Evolutionary conservation across 192 early-diverging fungal genomes (phyloP), one percentile per base, ranked within the genome.

Genomic region (Gorgonomyces haynaldii): DNA sequence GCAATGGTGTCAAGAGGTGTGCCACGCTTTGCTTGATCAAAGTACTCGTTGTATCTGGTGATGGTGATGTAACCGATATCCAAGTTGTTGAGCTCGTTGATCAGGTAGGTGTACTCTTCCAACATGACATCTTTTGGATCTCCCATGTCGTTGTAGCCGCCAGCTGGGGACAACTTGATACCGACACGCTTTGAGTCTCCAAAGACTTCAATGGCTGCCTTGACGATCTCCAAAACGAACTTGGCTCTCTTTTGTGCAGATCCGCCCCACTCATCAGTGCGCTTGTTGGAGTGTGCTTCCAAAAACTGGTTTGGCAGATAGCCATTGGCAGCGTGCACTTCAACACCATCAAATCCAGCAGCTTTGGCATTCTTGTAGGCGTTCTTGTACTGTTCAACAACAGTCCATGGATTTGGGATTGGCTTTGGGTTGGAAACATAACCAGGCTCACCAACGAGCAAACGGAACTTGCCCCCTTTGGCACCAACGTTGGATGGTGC

Each of bases 181-280:
- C 57, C 44, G 3, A 57, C 27, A 22, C 57, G 55, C 15, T 35
- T 30, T 40, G 56, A 20, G 24, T 37, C 50, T 10, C n/a, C 24
- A 13, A n/a, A 61, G 19, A 50, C 55, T 10, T 24, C 23, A 25
- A 45, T 39, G 32, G 86, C 68, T 0, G 53, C 54, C n/a, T 57
- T 42, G 15, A 81, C n/a, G n/a, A n/a, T n/a, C n/a, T n/a, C n/a
- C n/a, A n/a, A n/a, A n/a, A n/a, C n/a, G n/a, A 90, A 82, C 0
- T 86, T 78, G 15, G 70, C 64, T 45, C 91, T 79, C 69, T 96
- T 95, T 50, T 92, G 85, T 24, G 92, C 79, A 1, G 79, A 81
- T 0, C 94, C 91, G 29, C 91, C 94, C 54, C 91, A 98, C 39
- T 84, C 43, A 57, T 98, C 94, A 0, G 87, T 90, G 48, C 94